Evolutionary conservation across 2,329 filamentous ascomycete genomes (phyloP).

Genomic region (Magnaporthiopsis rhizophila): DNA sequence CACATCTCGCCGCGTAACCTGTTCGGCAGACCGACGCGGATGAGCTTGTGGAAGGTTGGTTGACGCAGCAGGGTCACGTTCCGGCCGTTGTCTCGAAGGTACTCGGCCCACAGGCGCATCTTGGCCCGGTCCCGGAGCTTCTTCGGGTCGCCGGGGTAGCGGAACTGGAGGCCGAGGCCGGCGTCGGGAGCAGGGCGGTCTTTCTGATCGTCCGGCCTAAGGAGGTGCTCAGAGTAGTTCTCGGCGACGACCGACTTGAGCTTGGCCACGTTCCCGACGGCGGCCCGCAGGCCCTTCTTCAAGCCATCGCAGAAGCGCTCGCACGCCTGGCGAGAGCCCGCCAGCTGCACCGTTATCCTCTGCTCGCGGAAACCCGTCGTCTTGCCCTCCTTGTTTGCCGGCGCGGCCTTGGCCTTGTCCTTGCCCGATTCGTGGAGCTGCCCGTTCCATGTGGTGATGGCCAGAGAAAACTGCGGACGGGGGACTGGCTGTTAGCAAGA

Average conservation of each 20-base stretch:
- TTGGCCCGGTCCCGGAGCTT: conserved; percentile 93
- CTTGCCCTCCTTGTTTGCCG: conserved; percentile 25
- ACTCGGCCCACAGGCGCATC: conserved; percentile 96
- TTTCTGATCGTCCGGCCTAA: conserved; percentile 56
- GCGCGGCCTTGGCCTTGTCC: conserved; percentile 27
- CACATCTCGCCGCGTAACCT: conserved; percentile 88
- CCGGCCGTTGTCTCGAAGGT: conserved; percentile 87
- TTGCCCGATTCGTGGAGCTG: conserved; percentile 49
- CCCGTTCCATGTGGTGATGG: conserved; percentile 91
- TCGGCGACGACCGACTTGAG: conserved; percentile 72
- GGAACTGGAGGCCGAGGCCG: conserved; percentile 83
- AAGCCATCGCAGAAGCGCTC: conserved; percentile 94
- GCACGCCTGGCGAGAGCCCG: conserved; percentile 79
- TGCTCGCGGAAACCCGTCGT: conserved; percentile 53
- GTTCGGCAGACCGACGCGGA: conserved; percentile 90
- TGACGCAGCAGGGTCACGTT: conserved; percentile 89
- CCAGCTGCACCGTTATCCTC: conserved; percentile 84
- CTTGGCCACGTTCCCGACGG: conserved; percentile 80
- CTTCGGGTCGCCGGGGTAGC: conserved; percentile 88
- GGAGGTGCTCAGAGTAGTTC: conserved; percentile 85
- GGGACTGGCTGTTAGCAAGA: conserved; percentile 2
- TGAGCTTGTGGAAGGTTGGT: conserved; percentile 95
- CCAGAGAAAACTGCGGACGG: conserved; percentile 64
- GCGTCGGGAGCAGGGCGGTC: conserved; percentile 72
- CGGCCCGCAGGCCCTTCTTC: conserved; percentile 80